Base-by-base conservation (phyloP, 176 grass and related monocot species). In the Musa acuminata region DNA sequence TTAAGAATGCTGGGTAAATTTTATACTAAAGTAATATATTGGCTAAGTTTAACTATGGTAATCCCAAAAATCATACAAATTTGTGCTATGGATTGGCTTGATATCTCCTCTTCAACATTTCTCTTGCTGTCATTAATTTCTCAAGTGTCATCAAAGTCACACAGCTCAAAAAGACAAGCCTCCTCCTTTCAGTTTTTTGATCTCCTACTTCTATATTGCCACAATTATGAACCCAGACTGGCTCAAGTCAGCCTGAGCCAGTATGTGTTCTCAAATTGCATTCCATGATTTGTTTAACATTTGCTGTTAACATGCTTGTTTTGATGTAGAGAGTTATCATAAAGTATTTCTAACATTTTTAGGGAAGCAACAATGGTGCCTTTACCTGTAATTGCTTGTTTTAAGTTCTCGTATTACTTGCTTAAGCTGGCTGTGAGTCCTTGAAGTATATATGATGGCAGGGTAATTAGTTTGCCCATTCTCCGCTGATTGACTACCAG, bases 351-450 rank as follows among this genome's bases (percentile, higher is more conserved):
- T 53, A 23, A 67, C 52, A 3, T 62, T 59, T 58, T 13, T 0
- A 77, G 17, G 14, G 16, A 75, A 75, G 25, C 17, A 71, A 49
- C 22, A 3, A 25, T 69, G 29, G 19, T 21, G 11, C 51, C 23
- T 73, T 51, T 53, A 98, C 90, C 95, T 98, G 85, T 98, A 93
- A 72, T 77, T 91, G 66, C 85, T 91, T 51, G 90, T 80, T 81
- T 87, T 98, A 60, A 98, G 88, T 80, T 98, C 95, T 79, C 89
- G 90, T 82, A 98, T 91, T 70, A 93, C 88, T 80, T 93, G 94
- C 82, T 89, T 81, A 51, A 98, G 90, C 84, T 98, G 94, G 85
- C 88, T 93, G 69, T 98, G 94, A 23, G 94, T 98, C 55, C 94
- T 86, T 16, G 94, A 93, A 64, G 94, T 80, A 65, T 98, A 98